A percentile compares a stretch with the other conserved stretches of the same genome.
These are phyloP conservation scores for Lathyrus sativus DNA, from an alignment of 306 rosid genomes.

Conservation along the genomic window DNA sequence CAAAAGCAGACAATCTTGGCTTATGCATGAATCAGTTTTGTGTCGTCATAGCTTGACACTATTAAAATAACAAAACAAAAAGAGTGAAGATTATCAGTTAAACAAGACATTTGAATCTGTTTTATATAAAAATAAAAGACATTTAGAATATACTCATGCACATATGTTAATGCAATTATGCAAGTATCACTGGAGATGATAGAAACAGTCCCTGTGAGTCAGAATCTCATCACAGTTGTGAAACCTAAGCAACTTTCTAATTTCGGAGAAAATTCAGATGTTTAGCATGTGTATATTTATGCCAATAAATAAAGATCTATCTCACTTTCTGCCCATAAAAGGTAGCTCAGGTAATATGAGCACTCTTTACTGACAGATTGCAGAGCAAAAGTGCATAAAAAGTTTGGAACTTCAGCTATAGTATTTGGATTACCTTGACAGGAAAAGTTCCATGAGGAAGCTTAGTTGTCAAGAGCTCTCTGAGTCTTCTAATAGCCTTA, in stretches of 20 bases:
- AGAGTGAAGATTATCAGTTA: conserved; percentile 17
- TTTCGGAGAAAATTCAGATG: conserved; percentile 17
- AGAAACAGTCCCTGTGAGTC: conserved; percentile 22
- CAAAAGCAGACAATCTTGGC: conserved; percentile 8
- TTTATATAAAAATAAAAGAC: too few species aligned
- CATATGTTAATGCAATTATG: conserved; percentile 1
- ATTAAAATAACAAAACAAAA: conserved; percentile 19
- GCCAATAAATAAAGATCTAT: neutral
- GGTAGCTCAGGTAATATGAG: neutral
- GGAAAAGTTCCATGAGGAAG: conserved; percentile 95
- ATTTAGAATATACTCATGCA: conserved; percentile 4
- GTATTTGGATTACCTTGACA: conserved; percentile 67
- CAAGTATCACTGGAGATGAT: conserved; percentile 13
- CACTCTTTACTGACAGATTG: conserved; percentile 2
- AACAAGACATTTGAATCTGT: conserved; percentile 3
- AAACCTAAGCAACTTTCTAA: conserved; percentile 20
- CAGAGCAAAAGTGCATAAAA: conserved; percentile 21
- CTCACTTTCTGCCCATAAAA: conserved; percentile 12
- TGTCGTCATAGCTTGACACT: conserved; percentile 13
- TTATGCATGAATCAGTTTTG: conserved; percentile 13
- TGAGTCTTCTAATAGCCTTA: conserved; percentile 91
- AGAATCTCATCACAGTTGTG: conserved; percentile 27
- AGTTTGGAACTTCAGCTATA: conserved; percentile 13
- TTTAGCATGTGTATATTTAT: neutral
- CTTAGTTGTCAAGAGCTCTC: conserved; percentile 98